A percentile compares a stretch with the other conserved stretches of the same genome.
phyloP scores from a whole-genome alignment of 257 asterid species.

The Lycium barbarum region DNA sequence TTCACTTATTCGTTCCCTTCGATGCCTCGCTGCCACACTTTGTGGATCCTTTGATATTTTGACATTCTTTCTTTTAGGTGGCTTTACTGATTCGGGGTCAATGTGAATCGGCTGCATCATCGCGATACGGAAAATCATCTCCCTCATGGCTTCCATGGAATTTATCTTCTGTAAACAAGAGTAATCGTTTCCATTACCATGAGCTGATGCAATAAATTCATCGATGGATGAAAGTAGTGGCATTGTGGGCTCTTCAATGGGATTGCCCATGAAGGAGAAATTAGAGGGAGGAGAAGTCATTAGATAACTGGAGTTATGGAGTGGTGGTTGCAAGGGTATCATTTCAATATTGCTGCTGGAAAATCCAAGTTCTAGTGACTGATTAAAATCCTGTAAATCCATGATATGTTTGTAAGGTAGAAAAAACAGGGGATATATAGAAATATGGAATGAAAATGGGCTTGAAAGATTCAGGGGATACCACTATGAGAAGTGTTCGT shows the following conservation, averaged over 20 bases:
- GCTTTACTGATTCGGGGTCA: slow-evolving; percentile 51
- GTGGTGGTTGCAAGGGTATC: slow-evolving; percentile 27
- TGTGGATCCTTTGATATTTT: slow-evolving; percentile 63
- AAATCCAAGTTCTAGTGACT: slow-evolving; percentile 26
- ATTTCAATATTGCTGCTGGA: slow-evolving; percentile 28
- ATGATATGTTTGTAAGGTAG: not conserved
- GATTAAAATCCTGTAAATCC: slow-evolving; percentile 20
- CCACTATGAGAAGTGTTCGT: slow-evolving; percentile 24
- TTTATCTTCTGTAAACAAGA: slow-evolving; percentile 34
- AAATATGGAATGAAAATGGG: slow-evolving; percentile 10
- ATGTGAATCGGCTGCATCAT: slow-evolving; percentile 62
- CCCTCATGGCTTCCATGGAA: slow-evolving; percentile 59
- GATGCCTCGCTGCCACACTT: slow-evolving; percentile 62
- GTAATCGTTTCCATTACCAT: not conserved
- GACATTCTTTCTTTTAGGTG: slow-evolving; percentile 58
- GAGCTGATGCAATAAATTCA: slow-evolving; percentile 25
- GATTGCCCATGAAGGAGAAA: slow-evolving; percentile 31
- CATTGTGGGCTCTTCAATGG: not conserved
- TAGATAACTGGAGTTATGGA: slow-evolving; percentile 8
- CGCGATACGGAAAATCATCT: slow-evolving; percentile 59
- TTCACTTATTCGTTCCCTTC: slow-evolving; percentile 62
- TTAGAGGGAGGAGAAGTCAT: slow-evolving; percentile 16
- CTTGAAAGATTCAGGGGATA: slow-evolving; percentile 13
- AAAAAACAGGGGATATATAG: not conserved
- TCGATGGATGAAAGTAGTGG: not conserved